Conservation (phyloP, 768 basidiomycete species). For the Kwoniella shandongensis region DNA sequence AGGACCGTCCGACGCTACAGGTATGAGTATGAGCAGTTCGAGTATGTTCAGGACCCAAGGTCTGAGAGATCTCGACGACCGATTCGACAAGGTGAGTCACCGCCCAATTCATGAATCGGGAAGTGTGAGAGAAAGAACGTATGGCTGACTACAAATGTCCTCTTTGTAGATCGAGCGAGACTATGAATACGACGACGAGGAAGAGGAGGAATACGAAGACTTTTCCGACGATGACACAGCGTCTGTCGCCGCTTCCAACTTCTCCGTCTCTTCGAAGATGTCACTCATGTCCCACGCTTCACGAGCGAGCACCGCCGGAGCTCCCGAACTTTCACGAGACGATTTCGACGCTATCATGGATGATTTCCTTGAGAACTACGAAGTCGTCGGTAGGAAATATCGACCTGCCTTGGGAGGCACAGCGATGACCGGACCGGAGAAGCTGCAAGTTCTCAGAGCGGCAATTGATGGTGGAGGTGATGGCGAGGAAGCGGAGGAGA, state of each 20-base stretch:
- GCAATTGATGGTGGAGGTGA: constrained; percentile 67
- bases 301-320: constrained; percentile 36
- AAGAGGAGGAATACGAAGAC: constrained; percentile 57
- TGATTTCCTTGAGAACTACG: constrained; percentile 88
- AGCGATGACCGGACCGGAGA: constrained; percentile 71
- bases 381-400: constrained; percentile 79
- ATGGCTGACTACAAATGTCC: not conserved
- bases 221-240: constrained; percentile 51
- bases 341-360: constrained; percentile 90
- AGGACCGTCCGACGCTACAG: constrained; percentile 79
- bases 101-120: not conserved
- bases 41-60: constrained; percentile 92
- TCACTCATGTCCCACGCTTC: constrained; percentile 69
- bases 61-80: constrained; percentile 81
- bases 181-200: constrained; percentile 63
- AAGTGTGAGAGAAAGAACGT: not conserved
- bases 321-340: constrained; percentile 60
- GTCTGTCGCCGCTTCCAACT: constrained; percentile 37
- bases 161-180: constrained; percentile 39
- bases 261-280: constrained; percentile 53
- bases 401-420: constrained; percentile 64
- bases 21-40: constrained; percentile 96
- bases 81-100: constrained; percentile 78
- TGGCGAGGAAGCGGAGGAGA: constrained; percentile 41
- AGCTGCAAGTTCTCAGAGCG: constrained; percentile 74